phyloP scores from a whole-genome alignment of 768 basidiomycete species.

The Amanita fuliginea region DNA sequence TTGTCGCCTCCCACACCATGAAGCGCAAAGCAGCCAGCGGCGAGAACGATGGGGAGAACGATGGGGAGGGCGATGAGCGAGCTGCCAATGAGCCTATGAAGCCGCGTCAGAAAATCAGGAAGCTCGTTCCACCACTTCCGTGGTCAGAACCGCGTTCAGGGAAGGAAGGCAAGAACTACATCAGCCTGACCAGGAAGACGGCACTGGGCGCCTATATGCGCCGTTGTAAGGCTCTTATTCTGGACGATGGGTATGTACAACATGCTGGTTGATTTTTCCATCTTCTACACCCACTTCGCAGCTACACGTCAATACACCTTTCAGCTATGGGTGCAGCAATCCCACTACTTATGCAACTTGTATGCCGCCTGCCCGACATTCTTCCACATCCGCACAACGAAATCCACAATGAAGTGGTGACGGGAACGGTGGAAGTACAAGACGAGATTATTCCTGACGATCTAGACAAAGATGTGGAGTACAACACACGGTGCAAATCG shows the following conservation, averaged over 20 bases:
- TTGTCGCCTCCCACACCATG: constrained; percentile 10
- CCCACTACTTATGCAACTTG: constrained; percentile 62
- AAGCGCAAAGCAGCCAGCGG: constrained; percentile 29
- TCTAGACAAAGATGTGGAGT: constrained; percentile 56
- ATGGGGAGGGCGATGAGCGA: not conserved
- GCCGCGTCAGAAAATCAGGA: constrained; percentile 30
- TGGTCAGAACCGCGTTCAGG: constrained; percentile 75
- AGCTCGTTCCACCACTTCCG: constrained; percentile 63
- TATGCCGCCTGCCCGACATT: constrained; percentile 59
- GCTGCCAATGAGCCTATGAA: not conserved
- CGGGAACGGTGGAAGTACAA: constrained; percentile 61
- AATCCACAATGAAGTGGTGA: constrained; percentile 48
- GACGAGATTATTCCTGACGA: constrained; percentile 75
- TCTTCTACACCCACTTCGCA: constrained; percentile 15
- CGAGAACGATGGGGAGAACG: constrained; percentile 2
- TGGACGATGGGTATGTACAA: constrained; percentile 58
- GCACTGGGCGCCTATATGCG: constrained; percentile 62
- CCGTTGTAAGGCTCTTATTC: constrained; percentile 61
- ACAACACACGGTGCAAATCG: constrained; percentile 63
- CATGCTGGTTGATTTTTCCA: not conserved
- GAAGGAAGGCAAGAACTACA: constrained; percentile 69
- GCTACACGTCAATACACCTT: constrained; percentile 64
- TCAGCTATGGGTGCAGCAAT: constrained; percentile 88
- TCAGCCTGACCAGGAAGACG: constrained; percentile 73
- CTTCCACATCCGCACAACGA: constrained; percentile 59